Conservation (phyloP, 1,284 basidiomycete genomes). For the Moesziomyces antarcticus region DNA sequence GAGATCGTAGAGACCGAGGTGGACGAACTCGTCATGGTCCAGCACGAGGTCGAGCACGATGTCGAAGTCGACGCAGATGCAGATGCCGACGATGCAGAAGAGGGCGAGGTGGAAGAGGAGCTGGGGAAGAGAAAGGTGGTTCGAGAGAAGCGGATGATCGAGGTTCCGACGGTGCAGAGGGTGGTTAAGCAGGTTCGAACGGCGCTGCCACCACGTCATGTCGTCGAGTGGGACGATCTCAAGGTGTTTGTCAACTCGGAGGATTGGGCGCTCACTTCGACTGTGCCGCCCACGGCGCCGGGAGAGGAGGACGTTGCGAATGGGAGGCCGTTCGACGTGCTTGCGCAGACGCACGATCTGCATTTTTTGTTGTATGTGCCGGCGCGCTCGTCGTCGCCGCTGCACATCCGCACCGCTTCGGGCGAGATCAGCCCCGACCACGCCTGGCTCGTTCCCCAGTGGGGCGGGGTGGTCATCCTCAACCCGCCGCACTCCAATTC, state of each 20-base stretch:
- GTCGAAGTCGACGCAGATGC: slow-evolving; percentile 16
- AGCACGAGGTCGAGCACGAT: slow-evolving; percentile 40
- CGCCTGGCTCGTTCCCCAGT: slow-evolving; percentile 92
- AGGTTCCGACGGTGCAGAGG: slow-evolving; percentile 15
- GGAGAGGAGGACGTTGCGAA: background rate
- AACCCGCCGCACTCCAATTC: slow-evolving; percentile 69
- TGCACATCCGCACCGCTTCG: slow-evolving; percentile 74
- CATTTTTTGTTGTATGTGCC: slow-evolving; percentile 94
- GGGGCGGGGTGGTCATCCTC: slow-evolving; percentile 87
- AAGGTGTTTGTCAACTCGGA: slow-evolving; percentile 89
- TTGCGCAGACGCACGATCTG: slow-evolving; percentile 74
- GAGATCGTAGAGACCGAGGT: slow-evolving; percentile 43
- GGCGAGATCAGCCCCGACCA: slow-evolving; percentile 12
- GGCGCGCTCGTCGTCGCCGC: slow-evolving; percentile 75
- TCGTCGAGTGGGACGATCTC: slow-evolving; percentile 60
- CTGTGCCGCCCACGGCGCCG: slow-evolving; percentile 20
- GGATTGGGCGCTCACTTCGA: slow-evolving; percentile 80
- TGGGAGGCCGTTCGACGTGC: slow-evolving; percentile 22
- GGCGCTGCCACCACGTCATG: slow-evolving; percentile 15
- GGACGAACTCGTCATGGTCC: slow-evolving; percentile 29
- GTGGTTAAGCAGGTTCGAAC: slow-evolving; percentile 11
- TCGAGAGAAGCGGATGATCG: slow-evolving; percentile 18
- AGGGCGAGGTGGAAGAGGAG: slow-evolving; percentile 9
- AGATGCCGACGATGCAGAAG: slow-evolving; percentile 2
- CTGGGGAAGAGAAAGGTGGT: slow-evolving; percentile 5